Base-by-base conservation (phyloP, 345 rosid genomes). In the Lumnitzera littorea region DNA sequence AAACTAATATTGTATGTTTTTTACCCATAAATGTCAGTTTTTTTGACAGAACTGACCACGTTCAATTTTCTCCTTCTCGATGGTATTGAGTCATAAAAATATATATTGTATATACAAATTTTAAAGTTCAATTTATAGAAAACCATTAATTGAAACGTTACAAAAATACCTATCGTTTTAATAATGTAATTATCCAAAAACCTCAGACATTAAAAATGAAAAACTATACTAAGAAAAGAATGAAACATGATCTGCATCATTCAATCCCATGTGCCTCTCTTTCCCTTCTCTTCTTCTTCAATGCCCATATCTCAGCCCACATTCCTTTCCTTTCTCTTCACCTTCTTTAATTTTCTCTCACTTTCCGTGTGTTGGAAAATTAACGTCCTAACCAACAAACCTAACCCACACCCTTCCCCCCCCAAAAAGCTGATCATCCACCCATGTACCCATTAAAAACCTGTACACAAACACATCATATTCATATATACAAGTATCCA, bases 351-450 rank as follows among this genome's bases (percentile, higher is more conserved):
- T 49, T 55, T 11, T 23, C 57, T 17, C 11, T 43, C 20, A 50
- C 50, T 49, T 66, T 63, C 3, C 27, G 29, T 55, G 43, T 9
- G n/a, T 50, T 50, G 52, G 11, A 50, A 20, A 50, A 50, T 50
- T 50, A 16, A 14, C 43, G 43, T 36, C 43, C 43, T 36, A 36
- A 36, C 43, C 43, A 36, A 36, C 43, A 9, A 36, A 36, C 43
- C 43, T 36, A 36, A 36, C 43, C 11, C 7, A 29, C 36, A 29
- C 46, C 15, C 6, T 10, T 48, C 57, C 36, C 53, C 63, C 24
- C 51, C 43, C 27, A 50, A 66, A 66, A 57, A 66, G 69, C 69
- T 66, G 69, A 51, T 66, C 58, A 64, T 47, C 46, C 43, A 25
- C 59, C 3, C 14, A 56, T 46, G 13, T 11, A 51, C 49, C 43